Evolutionary conservation across 768 basidiomycete genomes (phyloP).

Genomic region (Boletus vermiculosoides): DNA sequence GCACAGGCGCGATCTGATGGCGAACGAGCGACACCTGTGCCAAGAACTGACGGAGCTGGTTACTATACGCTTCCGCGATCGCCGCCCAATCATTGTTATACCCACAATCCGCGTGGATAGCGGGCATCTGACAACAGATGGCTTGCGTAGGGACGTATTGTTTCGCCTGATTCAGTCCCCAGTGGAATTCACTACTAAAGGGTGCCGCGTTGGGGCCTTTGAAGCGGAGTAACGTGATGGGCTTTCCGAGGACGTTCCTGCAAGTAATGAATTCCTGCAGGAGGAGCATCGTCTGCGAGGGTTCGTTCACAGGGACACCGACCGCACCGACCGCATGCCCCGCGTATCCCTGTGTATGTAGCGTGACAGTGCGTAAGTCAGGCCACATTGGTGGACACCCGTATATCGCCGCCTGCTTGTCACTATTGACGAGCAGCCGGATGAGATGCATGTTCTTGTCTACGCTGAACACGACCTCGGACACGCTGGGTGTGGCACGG

Average conservation of each 20-base stretch:
- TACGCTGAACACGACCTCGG: conserved; percentile 32
- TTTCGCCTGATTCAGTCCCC: conserved; percentile 28
- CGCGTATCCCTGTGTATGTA: conserved; percentile 31
- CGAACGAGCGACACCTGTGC: conserved; percentile 31
- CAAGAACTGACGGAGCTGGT: conserved; percentile 30
- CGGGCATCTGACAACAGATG: conserved; percentile 20
- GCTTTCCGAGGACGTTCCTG: conserved; percentile 21
- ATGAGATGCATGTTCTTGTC: conserved; percentile 31
- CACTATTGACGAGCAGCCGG: conserved; percentile 34
- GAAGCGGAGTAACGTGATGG: conserved; percentile 25
- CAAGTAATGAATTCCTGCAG: conserved; percentile 28
- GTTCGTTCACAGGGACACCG: conserved; percentile 29
- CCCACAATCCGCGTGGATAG: conserved; percentile 28
- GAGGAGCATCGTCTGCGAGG: conserved; percentile 30
- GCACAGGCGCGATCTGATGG: conserved; percentile 31
- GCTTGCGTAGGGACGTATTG: conserved; percentile 26
- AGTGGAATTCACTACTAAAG: conserved; percentile 30
- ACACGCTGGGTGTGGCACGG: conserved; percentile 31
- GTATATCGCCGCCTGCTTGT: conserved; percentile 32
- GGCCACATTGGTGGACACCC: conserved; percentile 33
- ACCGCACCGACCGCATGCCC: conserved; percentile 15
- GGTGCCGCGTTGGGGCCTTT: conserved; percentile 31
- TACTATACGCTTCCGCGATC: conserved; percentile 30
- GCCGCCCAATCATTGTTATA: conserved; percentile 30
- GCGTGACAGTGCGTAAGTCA: conserved; percentile 22